Conservation (phyloP, 495 filamentous ascomycete species). For the Aspergillus leporis region DNA sequence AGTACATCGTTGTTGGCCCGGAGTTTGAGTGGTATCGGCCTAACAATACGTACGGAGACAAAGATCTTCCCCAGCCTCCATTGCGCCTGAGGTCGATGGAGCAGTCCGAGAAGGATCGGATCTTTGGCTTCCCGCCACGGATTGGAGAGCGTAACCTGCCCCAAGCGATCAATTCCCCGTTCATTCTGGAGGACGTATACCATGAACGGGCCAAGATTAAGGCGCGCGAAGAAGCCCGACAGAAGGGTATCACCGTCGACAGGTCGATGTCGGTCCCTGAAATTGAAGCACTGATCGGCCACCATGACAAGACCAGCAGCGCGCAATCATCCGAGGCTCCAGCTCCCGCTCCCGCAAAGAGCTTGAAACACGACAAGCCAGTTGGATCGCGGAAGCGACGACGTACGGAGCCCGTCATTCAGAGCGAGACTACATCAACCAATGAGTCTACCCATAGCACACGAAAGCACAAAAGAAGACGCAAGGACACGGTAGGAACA, state of each 20-base stretch:
- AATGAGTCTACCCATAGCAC: not conserved
- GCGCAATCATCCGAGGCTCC: conserved; percentile 3
- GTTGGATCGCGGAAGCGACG: conserved; percentile 19
- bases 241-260: conserved; percentile 16
- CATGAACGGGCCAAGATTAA: conserved; percentile 22
- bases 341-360: not conserved
- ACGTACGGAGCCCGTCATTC: conserved; percentile 7
- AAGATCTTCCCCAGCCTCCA: conserved; percentile 33
- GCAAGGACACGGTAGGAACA: conserved; percentile 8
- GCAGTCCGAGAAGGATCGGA: conserved; percentile 31
- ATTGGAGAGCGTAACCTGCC: conserved; percentile 43
- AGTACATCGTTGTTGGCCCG: conserved; percentile 27
- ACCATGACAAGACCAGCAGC: conserved; percentile 10
- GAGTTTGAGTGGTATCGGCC: conserved; percentile 30
- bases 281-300: conserved; percentile 17
- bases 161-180: conserved; percentile 11
- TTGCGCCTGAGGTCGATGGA: conserved; percentile 29
- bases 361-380: not conserved
- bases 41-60: conserved; percentile 31
- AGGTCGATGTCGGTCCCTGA: conserved; percentile 17
- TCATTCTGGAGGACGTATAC: conserved; percentile 21
- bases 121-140: conserved; percentile 42
- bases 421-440: not conserved
- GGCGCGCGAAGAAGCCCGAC: conserved; percentile 21
- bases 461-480: conserved; percentile 17